These are phyloP conservation scores for Fusarium domesticum DNA, from an alignment of 2,329 filamentous ascomycete genomes.

Conservation along the genomic window DNA sequence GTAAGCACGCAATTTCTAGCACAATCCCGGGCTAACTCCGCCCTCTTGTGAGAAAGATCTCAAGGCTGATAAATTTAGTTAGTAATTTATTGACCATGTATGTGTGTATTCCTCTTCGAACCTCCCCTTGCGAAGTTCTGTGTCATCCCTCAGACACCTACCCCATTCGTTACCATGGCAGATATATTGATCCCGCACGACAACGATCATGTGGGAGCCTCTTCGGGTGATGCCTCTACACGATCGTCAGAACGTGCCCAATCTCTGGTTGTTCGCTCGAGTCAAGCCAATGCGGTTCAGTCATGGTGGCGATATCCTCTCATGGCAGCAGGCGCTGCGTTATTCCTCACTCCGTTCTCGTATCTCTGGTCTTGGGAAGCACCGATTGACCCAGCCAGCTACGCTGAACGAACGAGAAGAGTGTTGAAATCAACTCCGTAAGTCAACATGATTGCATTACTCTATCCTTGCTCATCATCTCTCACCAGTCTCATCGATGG, in stretches of 20 bases:
- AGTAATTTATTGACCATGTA: no score
- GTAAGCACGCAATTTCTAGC: neutral
- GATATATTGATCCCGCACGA: neutral
- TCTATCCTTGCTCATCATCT: neutral
- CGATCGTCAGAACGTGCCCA: neutral
- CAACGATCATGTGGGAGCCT: neutral
- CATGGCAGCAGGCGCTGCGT: neutral
- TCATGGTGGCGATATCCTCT: neutral
- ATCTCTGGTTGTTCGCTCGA: neutral
- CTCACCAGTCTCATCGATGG: slow-evolving; percentile 28
- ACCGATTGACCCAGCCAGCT: neutral
- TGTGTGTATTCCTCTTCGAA: no score
- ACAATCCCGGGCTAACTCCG: neutral
- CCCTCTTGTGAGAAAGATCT: no score
- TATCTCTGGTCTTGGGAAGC: neutral
- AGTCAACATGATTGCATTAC: neutral
- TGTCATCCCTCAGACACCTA: no score
- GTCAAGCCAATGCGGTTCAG: neutral
- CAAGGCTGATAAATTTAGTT: no score
- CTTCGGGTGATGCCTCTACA: neutral
- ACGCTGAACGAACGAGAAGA: neutral
- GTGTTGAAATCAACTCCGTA: neutral
- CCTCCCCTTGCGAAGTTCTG: no score
- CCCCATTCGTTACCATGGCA: neutral
- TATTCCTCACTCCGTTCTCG: neutral